Evolutionary conservation across 1,139 yeast species (phyloP).

Genomic region (Arxiozyma slooffiae): DNA sequence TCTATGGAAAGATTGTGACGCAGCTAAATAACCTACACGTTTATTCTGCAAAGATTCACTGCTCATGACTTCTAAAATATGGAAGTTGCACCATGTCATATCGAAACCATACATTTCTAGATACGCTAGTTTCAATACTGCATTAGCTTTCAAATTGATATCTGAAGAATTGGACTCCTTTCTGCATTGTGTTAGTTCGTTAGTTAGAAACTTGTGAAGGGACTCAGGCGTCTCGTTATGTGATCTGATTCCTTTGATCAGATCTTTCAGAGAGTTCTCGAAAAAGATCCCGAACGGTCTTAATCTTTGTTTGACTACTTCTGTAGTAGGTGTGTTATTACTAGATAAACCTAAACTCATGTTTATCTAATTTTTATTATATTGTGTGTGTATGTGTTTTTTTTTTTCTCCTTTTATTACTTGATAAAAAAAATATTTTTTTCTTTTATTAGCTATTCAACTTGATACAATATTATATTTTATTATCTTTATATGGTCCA

Average conservation of each 20-base stretch:
- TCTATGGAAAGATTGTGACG: conserved; percentile 78
- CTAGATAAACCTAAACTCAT: neutral
- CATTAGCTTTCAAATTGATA: no score
- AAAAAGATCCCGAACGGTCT: conserved; percentile 80
- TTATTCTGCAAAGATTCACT: conserved; percentile 83
- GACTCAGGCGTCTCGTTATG: conserved; percentile 72
- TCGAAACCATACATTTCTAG: conserved; percentile 96
- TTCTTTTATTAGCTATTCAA: no score
- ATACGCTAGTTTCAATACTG: conserved; percentile 78
- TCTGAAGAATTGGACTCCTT: conserved; percentile 65
- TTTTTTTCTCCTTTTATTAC: no score
- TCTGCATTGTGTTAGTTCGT: conserved; percentile 76
- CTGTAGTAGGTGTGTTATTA: conserved; percentile 19
- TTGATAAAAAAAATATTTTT: no score
- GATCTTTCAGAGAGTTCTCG: conserved; percentile 77
- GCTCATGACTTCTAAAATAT: conserved; percentile 91
- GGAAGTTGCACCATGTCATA: conserved; percentile 96
- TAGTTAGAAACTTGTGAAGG: conserved; percentile 55
- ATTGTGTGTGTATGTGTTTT: no score
- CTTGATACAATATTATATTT: no score
- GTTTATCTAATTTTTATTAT: neutral
- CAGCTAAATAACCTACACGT: conserved; percentile 94
- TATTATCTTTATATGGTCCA: no score
- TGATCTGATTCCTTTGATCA: conserved; percentile 81
- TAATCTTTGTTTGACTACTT: conserved; percentile 40